A percentile compares a stretch with the other conserved stretches of the same genome.
Conservation (phyloP, 2,329 filamentous ascomycete genomes). For the Microcera coccophila region DNA sequence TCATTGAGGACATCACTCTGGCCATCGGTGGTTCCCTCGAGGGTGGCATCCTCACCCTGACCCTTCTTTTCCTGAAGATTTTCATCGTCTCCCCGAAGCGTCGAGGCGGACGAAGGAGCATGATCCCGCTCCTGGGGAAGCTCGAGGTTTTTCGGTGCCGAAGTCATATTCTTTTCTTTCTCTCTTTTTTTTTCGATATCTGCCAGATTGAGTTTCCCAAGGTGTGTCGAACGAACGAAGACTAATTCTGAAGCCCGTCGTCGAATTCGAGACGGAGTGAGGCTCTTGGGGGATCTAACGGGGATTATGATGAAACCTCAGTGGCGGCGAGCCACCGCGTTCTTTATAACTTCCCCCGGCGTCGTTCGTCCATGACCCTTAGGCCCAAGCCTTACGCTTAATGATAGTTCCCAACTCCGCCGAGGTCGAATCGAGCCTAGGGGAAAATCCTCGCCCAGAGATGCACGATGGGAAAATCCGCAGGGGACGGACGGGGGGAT, state of each 20-base stretch:
- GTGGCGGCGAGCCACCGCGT: constrained; percentile 7
- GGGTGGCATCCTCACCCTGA: constrained; percentile 18
- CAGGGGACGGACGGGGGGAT: no score
- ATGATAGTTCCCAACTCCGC: no score
- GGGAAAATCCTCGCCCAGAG: no score
- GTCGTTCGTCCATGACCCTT: no score
- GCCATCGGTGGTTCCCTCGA: constrained; percentile 14
- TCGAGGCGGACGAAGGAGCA: constrained; percentile 29
- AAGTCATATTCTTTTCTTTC: background rate
- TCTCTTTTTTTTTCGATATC: background rate
- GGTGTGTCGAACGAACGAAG: no score
- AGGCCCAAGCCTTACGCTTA: no score
- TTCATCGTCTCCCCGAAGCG: constrained; percentile 26
- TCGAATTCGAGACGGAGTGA: background rate
- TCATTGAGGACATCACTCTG: constrained; percentile 21
- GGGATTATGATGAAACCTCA: constrained; percentile 7
- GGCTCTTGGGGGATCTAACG: constrained; percentile 7
- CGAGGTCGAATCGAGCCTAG: no score
- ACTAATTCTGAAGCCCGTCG: no score
- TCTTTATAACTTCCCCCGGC: constrained; percentile 18
- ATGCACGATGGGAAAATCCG: no score
- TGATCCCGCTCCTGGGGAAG: constrained; percentile 21
- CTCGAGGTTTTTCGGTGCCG: constrained; percentile 15
- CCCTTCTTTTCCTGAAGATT: constrained; percentile 21
- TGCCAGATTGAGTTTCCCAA: no score